Evolutionary conservation across 2,329 filamentous ascomycete genomes (phyloP).

Genomic region (Penicillium sp.): DNA sequence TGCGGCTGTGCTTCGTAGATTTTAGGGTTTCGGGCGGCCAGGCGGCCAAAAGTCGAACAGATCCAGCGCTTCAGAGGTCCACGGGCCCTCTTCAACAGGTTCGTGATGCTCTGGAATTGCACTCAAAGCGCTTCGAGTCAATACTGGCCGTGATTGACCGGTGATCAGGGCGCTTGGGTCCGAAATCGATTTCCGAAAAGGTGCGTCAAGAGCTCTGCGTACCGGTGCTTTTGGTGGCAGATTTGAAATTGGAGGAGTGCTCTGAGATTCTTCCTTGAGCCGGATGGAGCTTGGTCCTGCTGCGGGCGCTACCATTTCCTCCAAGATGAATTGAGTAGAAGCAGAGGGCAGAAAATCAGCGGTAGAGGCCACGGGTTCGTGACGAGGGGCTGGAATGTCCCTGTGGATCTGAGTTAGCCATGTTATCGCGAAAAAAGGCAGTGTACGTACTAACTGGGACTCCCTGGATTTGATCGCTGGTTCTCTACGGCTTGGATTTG

Average conservation of each 20-base stretch:
- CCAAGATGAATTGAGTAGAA: slow-evolving; percentile 26
- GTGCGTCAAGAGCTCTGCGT: slow-evolving; percentile 10
- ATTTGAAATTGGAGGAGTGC: neutral
- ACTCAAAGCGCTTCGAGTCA: slow-evolving; percentile 17
- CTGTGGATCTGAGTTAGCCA: slow-evolving; percentile 11
- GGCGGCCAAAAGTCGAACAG: slow-evolving; percentile 42
- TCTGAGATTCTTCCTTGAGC: neutral
- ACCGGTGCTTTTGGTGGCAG: neutral
- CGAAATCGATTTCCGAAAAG: slow-evolving; percentile 30
- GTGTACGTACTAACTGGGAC: slow-evolving; percentile 28
- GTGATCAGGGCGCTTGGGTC: slow-evolving; percentile 28
- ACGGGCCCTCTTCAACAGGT: slow-evolving; percentile 31
- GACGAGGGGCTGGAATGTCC: neutral
- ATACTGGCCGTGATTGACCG: slow-evolving; percentile 10
- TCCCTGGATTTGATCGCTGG: slow-evolving; percentile 5
- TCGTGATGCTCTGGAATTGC: slow-evolving; percentile 12
- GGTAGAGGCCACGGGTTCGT: slow-evolving; percentile 8
- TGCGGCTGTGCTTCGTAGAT: slow-evolving; percentile 3
- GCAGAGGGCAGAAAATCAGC: slow-evolving; percentile 24
- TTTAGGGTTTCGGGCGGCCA: slow-evolving; percentile 29
- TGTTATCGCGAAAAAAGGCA: neutral
- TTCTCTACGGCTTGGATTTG: slow-evolving; percentile 2
- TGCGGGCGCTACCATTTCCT: slow-evolving; percentile 18
- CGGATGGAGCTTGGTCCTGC: neutral
- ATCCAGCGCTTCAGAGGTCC: slow-evolving; percentile 39